phyloP scores from a whole-genome alignment of 2,329 filamentous ascomycete species.

The Paecilomyces formosus region DNA sequence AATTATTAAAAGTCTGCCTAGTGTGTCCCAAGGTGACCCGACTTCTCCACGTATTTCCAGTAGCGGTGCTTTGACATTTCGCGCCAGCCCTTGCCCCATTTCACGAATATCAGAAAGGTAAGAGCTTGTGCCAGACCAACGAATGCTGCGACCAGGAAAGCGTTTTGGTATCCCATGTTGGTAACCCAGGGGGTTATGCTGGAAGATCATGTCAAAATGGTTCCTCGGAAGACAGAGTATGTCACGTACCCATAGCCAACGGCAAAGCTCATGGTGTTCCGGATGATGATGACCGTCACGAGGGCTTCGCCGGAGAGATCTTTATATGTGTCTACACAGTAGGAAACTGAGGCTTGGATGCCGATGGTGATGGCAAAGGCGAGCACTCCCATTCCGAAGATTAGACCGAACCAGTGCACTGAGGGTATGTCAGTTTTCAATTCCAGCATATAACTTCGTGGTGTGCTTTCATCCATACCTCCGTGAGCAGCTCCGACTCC shows the following conservation, averaged over 20 bases:
- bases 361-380: constrained; percentile 38
- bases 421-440: neutral
- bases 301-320: constrained; percentile 44
- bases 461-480: neutral
- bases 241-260: constrained; percentile 35
- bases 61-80: constrained; percentile 3
- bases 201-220: neutral
- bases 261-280: constrained; percentile 29
- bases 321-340: constrained; percentile 44
- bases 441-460: neutral
- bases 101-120: constrained; percentile 41
- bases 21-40: neutral
- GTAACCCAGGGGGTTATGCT: constrained; percentile 41
- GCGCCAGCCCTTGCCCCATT: constrained; percentile 36
- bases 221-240: neutral
- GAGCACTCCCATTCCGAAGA: constrained; percentile 44
- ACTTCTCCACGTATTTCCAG: constrained; percentile 7
- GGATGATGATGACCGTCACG: constrained; percentile 42
- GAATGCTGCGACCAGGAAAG: constrained; percentile 37
- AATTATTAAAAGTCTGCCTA: neutral
- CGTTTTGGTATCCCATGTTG: constrained; percentile 36
- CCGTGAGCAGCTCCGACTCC: constrained; percentile 44
- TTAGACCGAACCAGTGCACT: constrained; percentile 44
- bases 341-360: constrained; percentile 36
- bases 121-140: constrained; percentile 30